phyloP scores from a whole-genome alignment of 139 green algal species.

The Volvox africanus region DNA sequence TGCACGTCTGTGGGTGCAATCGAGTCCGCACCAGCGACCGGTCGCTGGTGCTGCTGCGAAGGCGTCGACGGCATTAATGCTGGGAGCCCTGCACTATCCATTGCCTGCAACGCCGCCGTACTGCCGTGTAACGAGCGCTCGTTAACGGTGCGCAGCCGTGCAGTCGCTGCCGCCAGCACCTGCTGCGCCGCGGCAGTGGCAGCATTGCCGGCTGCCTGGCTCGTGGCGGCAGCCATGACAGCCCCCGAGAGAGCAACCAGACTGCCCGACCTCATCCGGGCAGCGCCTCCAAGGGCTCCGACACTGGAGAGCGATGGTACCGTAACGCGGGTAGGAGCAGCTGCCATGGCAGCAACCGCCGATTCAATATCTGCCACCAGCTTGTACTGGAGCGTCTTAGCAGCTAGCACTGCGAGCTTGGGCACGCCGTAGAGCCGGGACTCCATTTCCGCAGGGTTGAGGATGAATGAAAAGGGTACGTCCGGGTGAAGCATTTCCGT shows the following conservation, averaged over 20 bases:
- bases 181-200: neutral
- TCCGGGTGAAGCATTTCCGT: constrained; percentile 64
- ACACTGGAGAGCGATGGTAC: neutral
- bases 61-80: neutral
- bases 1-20: too few relatives aligned
- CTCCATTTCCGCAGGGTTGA: constrained; percentile 54
- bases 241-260: neutral
- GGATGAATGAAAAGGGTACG: constrained; percentile 61
- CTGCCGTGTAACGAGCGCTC: constrained; percentile 14
- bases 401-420: constrained; percentile 50
- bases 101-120: neutral
- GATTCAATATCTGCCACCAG: constrained; percentile 51
- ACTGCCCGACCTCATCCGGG: neutral
- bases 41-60: neutral
- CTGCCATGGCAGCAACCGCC: neutral
- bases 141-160: neutral
- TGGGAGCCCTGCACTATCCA: neutral
- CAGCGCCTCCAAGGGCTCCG: too few relatives aligned
- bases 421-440: constrained; percentile 30
- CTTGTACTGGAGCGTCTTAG: constrained; percentile 54
- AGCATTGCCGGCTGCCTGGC: neutral
- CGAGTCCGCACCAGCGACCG: too few relatives aligned
- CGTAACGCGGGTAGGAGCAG: neutral
- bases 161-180: constrained; percentile 32
- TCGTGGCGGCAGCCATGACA: neutral